phyloP scores from a whole-genome alignment of 164 flowering plant species.

The Umbilicus rupestris region DNA sequence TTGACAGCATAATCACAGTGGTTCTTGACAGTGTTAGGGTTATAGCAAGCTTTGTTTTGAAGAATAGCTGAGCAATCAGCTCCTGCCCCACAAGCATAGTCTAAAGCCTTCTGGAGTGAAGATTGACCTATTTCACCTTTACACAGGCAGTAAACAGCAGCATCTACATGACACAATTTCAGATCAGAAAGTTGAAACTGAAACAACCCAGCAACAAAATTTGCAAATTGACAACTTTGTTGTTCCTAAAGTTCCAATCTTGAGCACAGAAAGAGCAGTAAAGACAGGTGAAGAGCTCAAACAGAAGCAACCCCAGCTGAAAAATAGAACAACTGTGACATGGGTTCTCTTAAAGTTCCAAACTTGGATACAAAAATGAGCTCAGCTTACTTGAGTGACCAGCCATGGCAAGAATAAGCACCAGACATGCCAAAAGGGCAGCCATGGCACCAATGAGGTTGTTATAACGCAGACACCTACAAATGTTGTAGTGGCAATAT shows the following conservation, averaged over 20 bases:
- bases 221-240: too few species aligned
- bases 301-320: too few species aligned
- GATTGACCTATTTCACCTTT: conserved; percentile 35
- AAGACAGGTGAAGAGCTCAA: too few species aligned
- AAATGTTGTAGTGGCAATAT: neutral
- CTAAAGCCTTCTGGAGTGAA: conserved; percentile 49
- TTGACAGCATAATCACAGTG: conserved; percentile 78
- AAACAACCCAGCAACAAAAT: too few species aligned
- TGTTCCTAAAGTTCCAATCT: too few species aligned
- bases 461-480: too few species aligned
- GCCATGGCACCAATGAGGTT: neutral
- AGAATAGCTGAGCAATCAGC: conserved; percentile 59
- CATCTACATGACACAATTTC: neutral
- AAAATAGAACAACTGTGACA: too few species aligned
- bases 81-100: conserved; percentile 84
- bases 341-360: too few species aligned
- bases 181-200: neutral
- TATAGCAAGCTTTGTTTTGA: conserved; percentile 34
- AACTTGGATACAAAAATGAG: neutral
- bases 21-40: conserved; percentile 59
- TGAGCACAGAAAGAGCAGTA: neutral
- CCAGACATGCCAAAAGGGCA: conserved; percentile 19
- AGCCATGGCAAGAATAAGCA: conserved; percentile 29
- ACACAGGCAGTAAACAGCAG: conserved; percentile 40
- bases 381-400: conserved; percentile 33